Evolutionary conservation across 2,329 filamentous ascomycete genomes (phyloP).

Genomic region (Fusarium coffeatum): DNA sequence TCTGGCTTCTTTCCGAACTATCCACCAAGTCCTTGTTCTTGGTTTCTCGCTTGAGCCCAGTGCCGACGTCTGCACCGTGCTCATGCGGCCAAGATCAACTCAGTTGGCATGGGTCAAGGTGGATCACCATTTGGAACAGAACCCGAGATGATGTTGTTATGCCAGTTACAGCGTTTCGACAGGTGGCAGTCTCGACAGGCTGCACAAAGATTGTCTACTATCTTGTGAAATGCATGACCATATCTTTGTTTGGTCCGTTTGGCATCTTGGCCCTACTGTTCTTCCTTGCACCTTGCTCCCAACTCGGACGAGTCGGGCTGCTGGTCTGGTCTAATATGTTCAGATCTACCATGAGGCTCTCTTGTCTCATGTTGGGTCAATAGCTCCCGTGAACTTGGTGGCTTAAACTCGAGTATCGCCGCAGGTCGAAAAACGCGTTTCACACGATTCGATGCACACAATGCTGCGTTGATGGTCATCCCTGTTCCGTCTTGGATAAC

Average conservation of each 20-base stretch:
- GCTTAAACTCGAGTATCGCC: constrained; percentile 4
- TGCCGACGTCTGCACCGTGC: constrained; percentile 45
- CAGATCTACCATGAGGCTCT: constrained; percentile 30
- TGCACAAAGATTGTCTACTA: constrained; percentile 13
- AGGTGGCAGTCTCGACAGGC: constrained; percentile 26
- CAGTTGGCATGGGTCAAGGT: constrained; percentile 34
- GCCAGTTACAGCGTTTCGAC: constrained; percentile 38
- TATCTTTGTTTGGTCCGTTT: constrained; percentile 20
- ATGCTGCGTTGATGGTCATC: constrained; percentile 7
- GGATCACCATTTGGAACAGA: constrained; percentile 41
- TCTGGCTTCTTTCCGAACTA: constrained; percentile 34
- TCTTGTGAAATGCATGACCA: constrained; percentile 10
- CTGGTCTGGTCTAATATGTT: not conserved
- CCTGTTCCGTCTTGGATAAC: constrained; percentile 15
- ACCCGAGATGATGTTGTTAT: constrained; percentile 40
- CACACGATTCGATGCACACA: constrained; percentile 12
- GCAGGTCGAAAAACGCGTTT: constrained; percentile 19
- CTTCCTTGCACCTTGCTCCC: constrained; percentile 9
- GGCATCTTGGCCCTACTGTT: constrained; percentile 11
- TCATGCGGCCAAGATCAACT: constrained; percentile 39
- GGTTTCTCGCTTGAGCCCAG: constrained; percentile 39
- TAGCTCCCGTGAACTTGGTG: constrained; percentile 9
- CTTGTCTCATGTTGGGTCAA: constrained; percentile 19
- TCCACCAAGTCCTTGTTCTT: constrained; percentile 40
- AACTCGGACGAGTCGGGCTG: constrained; percentile 7